These are phyloP conservation scores for Ettlia oleoabundans DNA, from an alignment of 139 green algal species.

Conservation along the genomic window DNA sequence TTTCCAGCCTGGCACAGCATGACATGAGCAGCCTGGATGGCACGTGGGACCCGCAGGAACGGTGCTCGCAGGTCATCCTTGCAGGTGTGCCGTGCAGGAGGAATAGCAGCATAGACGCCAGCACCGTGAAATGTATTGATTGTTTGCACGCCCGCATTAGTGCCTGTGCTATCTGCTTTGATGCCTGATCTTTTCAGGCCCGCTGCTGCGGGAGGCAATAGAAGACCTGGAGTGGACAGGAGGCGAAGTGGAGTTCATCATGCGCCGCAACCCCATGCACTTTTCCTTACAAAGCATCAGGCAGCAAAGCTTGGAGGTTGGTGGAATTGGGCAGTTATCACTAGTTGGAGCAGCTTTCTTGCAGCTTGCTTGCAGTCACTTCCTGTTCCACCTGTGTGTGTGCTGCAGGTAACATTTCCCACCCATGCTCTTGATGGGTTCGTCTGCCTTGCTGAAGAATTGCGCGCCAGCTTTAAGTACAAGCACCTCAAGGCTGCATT, in stretches of 20 bases:
- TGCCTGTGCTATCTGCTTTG: no score
- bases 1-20: conserved; percentile 26
- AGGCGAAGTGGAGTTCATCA: conserved; percentile 18
- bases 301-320: conserved; percentile 22
- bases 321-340: no score
- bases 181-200: no score
- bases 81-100: not conserved
- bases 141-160: no score
- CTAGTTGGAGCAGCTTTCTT: not conserved
- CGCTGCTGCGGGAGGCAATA: conserved; percentile 45
- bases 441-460: not conserved
- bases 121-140: not conserved
- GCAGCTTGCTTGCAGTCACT: no score
- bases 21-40: conserved; percentile 23
- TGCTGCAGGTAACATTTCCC: conserved; percentile 16
- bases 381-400: not conserved
- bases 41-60: conserved; percentile 28
- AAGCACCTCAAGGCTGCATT: conserved; percentile 40
- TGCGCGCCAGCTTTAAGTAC: conserved; percentile 36
- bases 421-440: conserved; percentile 5
- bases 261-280: conserved; percentile 22
- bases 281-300: conserved; percentile 11
- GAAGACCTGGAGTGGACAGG: conserved; percentile 47
- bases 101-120: no score
- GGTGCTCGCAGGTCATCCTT: conserved; percentile 25